A percentile compares a stretch with the other conserved stretches of the same genome.
These are phyloP conservation scores for Fraxinus latifolia DNA, from an alignment of 305 asterid genomes.

Conservation along the genomic window DNA sequence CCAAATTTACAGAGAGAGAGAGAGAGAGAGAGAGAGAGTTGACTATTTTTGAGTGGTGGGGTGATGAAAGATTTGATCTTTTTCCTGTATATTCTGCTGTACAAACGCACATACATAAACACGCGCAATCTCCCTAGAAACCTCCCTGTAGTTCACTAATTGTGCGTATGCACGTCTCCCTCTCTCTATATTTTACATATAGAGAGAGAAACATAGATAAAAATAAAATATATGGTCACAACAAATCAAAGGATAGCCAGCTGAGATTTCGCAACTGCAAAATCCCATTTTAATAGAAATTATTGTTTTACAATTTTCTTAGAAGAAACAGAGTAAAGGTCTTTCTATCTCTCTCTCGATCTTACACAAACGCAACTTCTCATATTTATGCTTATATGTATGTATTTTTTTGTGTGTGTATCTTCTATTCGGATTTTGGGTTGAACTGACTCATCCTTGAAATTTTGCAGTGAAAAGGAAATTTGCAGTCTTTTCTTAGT, in stretches of 20 bases:
- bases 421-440: background rate
- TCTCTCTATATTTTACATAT: background rate
- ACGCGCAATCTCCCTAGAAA: background rate
- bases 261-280: background rate
- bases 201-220: background rate
- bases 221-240: background rate
- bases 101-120: background rate
- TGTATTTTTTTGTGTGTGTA: background rate
- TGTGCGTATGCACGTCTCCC: background rate
- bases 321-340: background rate
- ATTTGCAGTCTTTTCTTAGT: background rate
- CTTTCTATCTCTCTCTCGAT: background rate
- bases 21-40: background rate
- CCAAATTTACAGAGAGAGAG: too few species aligned
- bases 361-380: background rate
- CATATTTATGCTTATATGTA: background rate
- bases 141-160: background rate
- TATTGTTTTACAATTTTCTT: background rate
- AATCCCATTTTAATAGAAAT: background rate
- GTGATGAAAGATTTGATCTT: background rate
- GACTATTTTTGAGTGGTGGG: constrained; percentile 2
- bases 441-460: background rate
- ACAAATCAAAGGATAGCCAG: background rate
- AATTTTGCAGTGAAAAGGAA: background rate
- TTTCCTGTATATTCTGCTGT: background rate